These are phyloP conservation scores for Coemansia sp. DNA, from an alignment of 192 early-diverging fungal genomes.

Conservation along the genomic window DNA sequence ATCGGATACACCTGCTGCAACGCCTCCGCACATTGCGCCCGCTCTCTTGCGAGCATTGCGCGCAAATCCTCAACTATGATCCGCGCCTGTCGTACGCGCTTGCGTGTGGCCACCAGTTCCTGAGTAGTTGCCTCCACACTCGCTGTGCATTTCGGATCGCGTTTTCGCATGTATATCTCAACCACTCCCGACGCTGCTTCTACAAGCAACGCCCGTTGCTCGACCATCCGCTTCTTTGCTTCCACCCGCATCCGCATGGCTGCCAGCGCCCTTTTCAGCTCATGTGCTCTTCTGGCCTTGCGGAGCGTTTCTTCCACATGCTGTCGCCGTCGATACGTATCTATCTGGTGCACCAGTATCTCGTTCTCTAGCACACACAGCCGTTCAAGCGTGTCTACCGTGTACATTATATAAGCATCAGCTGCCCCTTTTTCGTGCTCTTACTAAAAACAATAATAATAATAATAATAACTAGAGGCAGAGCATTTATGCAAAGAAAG, in stretches of 20 bases:
- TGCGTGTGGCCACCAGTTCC: neutral
- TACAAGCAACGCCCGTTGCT: constrained; percentile 10
- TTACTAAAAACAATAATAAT: neutral
- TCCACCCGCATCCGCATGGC: neutral
- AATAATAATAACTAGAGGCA: neutral
- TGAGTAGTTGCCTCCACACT: neutral
- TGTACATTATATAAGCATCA: constrained; percentile 7
- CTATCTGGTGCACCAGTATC: constrained; percentile 5
- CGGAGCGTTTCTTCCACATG: constrained; percentile 5
- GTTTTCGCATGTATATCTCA: neutral
- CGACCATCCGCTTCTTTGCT: constrained; percentile 1
- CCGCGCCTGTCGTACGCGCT: constrained; percentile 31
- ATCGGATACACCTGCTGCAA: constrained; percentile 21
- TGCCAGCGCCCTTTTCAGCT: constrained; percentile 11
- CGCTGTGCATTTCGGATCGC: too few relatives aligned
- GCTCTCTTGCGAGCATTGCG: constrained; percentile 43
- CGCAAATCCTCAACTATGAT: constrained; percentile 46
- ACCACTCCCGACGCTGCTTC: constrained; percentile 23
- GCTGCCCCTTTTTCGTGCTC: neutral
- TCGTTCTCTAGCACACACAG: constrained; percentile 15
- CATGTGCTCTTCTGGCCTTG: constrained; percentile 1
- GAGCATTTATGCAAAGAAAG: neutral
- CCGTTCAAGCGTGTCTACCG: constrained; percentile 3
- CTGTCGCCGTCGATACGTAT: neutral
- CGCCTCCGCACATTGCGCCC: constrained; percentile 1